Evolutionary conservation across 2,329 filamentous ascomycete genomes (phyloP), one percentile per base, ranked within the genome.

Genomic region (Cyclaneusma minus): DNA sequence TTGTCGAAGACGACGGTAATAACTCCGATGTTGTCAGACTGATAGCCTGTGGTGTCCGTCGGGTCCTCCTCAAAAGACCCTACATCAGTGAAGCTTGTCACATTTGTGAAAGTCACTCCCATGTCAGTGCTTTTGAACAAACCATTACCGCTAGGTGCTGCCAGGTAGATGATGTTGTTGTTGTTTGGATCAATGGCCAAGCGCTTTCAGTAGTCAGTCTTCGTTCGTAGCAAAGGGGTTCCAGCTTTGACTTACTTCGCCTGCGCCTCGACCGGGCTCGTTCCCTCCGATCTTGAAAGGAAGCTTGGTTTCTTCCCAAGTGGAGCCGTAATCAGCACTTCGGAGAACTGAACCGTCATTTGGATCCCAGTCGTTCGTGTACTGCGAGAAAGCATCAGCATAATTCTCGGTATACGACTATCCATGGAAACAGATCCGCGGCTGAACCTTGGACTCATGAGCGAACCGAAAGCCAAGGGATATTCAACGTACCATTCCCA

Each of bases 241-340:
- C 18, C 8, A 20, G 9, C 18, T 15, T 22, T 5, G 7, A 13
- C 31, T 14, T 34, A 31, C 37, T n/a, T 70, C 67, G 10, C 67
- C 67, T 44, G 60, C 62, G 6, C 67, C 67, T 15, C 67, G 58
- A 2, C 67, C 67, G 6, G 66, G 65, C 64, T 69, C 70, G 40
- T 71, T 71, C 1, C 66, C 66, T 6, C 66, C 66, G 23, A 68
- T 62, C 41, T 71, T 71, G 51, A 71, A 71, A 3, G 62, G 53
- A 1, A 71, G 50, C 5, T 49, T 47, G 0, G 60, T 57, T 12
- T 53, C 49, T 2, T 49, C 38, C 60, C 63, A 71, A 1, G 64
- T 68, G 3, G 44, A 46, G 2, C 67, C 67, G 36, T 56, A 51
- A 35, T 72, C 63, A 6, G 53, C 59, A 6, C 62, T 68, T 15